Percentiles rank a stretch among this genome's conserved stretches.
Conservation (phyloP, 768 basidiomycete species). For the Cubamyces sp. region DNA sequence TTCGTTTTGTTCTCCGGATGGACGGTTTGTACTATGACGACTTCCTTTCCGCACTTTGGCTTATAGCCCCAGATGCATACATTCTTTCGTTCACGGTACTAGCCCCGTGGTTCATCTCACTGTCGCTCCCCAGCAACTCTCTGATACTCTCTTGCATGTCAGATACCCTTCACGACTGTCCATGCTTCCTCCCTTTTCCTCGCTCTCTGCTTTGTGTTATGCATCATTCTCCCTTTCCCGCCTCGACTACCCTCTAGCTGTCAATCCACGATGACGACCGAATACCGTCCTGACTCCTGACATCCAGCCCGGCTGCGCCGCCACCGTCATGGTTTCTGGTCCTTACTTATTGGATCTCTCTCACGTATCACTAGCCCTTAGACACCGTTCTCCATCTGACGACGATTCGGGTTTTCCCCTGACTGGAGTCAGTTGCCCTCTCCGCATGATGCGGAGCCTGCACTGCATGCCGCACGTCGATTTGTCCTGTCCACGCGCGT, state of each 20-base stretch:
- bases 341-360: background rate
- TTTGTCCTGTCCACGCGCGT: too few species aligned
- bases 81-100: background rate
- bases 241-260: too few species aligned
- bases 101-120: too few species aligned
- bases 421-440: too few species aligned
- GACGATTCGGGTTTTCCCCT: too few species aligned
- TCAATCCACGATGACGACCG: too few species aligned
- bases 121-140: too few species aligned
- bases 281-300: background rate
- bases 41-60: background rate
- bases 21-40: background rate
- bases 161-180: conserved; percentile 15
- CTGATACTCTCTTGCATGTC: background rate
- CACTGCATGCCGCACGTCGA: too few species aligned
- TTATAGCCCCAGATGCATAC: too few species aligned
- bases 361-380: background rate
- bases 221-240: background rate
- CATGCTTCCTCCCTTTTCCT: conserved; percentile 8
- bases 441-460: too few species aligned
- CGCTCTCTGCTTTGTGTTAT: background rate
- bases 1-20: background rate
- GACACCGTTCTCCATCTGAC: too few species aligned
- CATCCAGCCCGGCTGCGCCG: conserved; percentile 11
- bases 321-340: background rate